A percentile compares a stretch with the other conserved stretches of the same genome.
Evolutionary conservation across 2,329 filamentous ascomycete genomes (phyloP).

Genomic region (Coniella vitis): DNA sequence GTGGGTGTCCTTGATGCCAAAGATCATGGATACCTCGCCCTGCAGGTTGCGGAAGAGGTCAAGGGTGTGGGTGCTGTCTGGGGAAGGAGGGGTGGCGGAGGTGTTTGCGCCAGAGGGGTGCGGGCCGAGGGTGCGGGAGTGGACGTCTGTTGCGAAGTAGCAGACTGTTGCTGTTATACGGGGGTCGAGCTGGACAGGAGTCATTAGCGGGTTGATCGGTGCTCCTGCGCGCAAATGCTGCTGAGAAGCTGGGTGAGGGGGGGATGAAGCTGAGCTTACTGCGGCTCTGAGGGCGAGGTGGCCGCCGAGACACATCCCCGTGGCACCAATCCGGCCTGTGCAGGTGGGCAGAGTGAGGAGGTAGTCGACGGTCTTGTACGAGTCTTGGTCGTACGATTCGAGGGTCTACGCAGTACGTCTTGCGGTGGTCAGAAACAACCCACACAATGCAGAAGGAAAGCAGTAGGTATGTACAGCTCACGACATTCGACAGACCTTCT

Average conservation of each 20-base stretch:
- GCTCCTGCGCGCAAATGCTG: no score
- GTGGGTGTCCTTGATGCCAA: slow-evolving; percentile 85
- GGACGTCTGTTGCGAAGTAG: slow-evolving; percentile 91
- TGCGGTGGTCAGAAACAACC: neutral
- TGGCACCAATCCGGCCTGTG: slow-evolving; percentile 71
- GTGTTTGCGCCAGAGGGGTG: slow-evolving; percentile 38
- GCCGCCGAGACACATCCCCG: slow-evolving; percentile 89
- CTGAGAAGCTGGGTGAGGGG: no score
- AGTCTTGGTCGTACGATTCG: slow-evolving; percentile 78
- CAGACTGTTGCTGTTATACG: slow-evolving; percentile 71
- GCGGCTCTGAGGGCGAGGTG: slow-evolving; percentile 64
- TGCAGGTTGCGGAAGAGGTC: slow-evolving; percentile 17
- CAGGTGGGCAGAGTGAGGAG: slow-evolving; percentile 69
- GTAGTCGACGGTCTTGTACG: slow-evolving; percentile 58
- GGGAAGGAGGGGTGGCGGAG: slow-evolving; percentile 27
- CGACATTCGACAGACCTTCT: no score
- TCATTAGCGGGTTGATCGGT: no score
- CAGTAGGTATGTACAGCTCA: no score
- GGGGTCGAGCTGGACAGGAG: slow-evolving; percentile 63
- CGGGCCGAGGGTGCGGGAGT: slow-evolving; percentile 68
- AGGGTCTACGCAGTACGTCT: slow-evolving; percentile 52
- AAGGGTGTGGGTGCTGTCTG: slow-evolving; percentile 21
- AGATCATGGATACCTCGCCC: slow-evolving; percentile 78
- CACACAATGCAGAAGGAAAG: neutral
- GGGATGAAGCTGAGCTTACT: slow-evolving; percentile 30